Base-by-base conservation (phyloP, 1,284 basidiomycete genomes). In the Fomitopsis betulina region DNA sequence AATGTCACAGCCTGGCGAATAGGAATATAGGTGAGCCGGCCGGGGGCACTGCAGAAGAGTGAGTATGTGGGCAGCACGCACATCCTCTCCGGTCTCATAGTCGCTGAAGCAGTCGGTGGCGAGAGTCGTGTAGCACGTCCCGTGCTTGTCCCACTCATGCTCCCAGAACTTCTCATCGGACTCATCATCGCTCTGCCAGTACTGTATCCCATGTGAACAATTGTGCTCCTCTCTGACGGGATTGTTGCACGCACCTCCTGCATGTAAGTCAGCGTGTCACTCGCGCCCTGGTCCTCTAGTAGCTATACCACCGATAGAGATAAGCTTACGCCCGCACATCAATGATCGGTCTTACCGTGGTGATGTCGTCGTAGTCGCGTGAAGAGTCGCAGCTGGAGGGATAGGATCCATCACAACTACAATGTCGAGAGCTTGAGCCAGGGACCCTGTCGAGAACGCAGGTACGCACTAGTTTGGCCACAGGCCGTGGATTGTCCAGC, bases 401-500 rank as follows among this genome's bases (percentile, higher is more conserved):
- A 68, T 81, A 92, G 5, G 84, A 82, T 17, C 80, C 81, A 71
- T 92, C 87, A 65, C 90, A 92, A 66, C 87, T 89, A 61, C 57
- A 61, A 27, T 47, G 45, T 33, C 47, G 17, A 40, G 5, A 53
- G 21, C 40, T 39, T 35, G 58, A 38, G 53, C 35, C 45, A 15
- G 6, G 9, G 13, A 40, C 30, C 37, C 40, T 19, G 30, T 27
- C 33, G 39, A n/a, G 9, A n/a, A 38, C 23, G 50, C 27, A 60
- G 5, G 30, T 30, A 73, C 81, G 56, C 64, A 89, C 85, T 85
- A 71, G 67, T 89, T 86, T 7, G 85, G 84, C 88, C 87, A 89
- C 49, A 89, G 73, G 54, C 86, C 88, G 57, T 90, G 88, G 62
- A 91, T 87, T 0, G 87, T 89, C 88, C 89, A 91, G 63, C 83